Conservation (phyloP, 2,329 filamentous ascomycete genomes). For the Cercospora janseana region DNA sequence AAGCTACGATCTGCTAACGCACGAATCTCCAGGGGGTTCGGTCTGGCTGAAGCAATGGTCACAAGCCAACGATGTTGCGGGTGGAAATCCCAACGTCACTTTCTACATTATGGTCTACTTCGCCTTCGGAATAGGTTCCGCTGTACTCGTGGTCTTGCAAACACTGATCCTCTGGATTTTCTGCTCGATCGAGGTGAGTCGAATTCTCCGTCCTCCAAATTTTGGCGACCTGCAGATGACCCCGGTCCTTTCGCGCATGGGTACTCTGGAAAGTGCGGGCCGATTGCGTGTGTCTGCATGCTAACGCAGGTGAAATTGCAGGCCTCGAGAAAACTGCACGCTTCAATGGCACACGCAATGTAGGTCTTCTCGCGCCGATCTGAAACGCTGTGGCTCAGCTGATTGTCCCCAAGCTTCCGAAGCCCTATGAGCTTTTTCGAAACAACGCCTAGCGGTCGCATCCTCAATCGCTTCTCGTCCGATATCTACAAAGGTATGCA, state of each 20-base stretch:
- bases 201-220: constrained; percentile 6
- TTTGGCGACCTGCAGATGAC: constrained; percentile 18
- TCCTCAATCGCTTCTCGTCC: constrained; percentile 92
- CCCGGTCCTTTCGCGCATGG: constrained; percentile 21
- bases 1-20: constrained; percentile 27
- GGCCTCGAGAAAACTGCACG: constrained; percentile 93
- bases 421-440: constrained; percentile 99
- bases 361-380: constrained; percentile 6
- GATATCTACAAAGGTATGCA: constrained; percentile 25
- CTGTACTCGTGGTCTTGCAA: constrained; percentile 81
- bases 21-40: constrained; percentile 60
- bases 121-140: constrained; percentile 84
- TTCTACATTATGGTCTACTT: constrained; percentile 97
- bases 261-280: constrained; percentile 26
- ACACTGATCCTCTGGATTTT: constrained; percentile 98
- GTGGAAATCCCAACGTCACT: constrained; percentile 71
- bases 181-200: constrained; percentile 90
- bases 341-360: constrained; percentile 51
- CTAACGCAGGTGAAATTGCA: constrained; percentile 39
- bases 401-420: constrained; percentile 58
- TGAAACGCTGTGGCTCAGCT: constrained; percentile 5
- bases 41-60: constrained; percentile 96
- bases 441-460: constrained; percentile 91
- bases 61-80: constrained; percentile 67
- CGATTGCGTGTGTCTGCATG: constrained; percentile 22